These are phyloP conservation scores for Colletotrichum destructivum DNA, from an alignment of 2,329 filamentous ascomycete genomes.

Conservation along the genomic window DNA sequence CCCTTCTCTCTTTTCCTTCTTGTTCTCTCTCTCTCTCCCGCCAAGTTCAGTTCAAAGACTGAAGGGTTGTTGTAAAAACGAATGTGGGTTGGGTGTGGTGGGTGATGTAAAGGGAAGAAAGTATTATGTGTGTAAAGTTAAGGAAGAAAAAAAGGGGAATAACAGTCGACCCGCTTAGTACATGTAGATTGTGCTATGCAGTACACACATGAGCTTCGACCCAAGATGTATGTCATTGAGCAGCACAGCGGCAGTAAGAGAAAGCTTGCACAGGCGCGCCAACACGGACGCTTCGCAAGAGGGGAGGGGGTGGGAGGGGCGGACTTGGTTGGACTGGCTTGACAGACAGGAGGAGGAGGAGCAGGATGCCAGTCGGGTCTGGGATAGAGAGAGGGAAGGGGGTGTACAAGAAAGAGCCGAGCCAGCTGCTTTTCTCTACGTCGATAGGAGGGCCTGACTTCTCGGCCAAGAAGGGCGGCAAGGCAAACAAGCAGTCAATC, in stretches of 20 bases:
- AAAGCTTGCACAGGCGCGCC: constrained; percentile 31
- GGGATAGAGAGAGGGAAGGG: not conserved
- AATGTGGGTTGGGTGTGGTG: constrained; percentile 24
- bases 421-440: constrained; percentile 21
- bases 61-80: constrained; percentile 30
- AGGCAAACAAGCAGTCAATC: not conserved
- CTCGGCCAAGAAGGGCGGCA: constrained; percentile 11
- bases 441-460: constrained; percentile 1
- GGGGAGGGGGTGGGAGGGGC: not conserved
- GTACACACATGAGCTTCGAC: constrained; percentile 24
- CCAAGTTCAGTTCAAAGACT: constrained; percentile 2
- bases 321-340: constrained; percentile 9
- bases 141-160: constrained; percentile 1
- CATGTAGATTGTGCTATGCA: not conserved
- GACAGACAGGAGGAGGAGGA: constrained; percentile 19
- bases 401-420: constrained; percentile 24
- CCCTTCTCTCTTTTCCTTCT: constrained; percentile 21
- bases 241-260: not conserved
- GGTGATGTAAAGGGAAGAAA: constrained; percentile 19
- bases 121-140: not conserved
- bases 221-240: constrained; percentile 38
- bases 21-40: constrained; percentile 27
- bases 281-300: constrained; percentile 19
- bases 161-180: constrained; percentile 32
- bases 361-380: constrained; percentile 11